phyloP scores from a whole-genome alignment of 257 asterid genomes.

The Paraleonurus japonicus region DNA sequence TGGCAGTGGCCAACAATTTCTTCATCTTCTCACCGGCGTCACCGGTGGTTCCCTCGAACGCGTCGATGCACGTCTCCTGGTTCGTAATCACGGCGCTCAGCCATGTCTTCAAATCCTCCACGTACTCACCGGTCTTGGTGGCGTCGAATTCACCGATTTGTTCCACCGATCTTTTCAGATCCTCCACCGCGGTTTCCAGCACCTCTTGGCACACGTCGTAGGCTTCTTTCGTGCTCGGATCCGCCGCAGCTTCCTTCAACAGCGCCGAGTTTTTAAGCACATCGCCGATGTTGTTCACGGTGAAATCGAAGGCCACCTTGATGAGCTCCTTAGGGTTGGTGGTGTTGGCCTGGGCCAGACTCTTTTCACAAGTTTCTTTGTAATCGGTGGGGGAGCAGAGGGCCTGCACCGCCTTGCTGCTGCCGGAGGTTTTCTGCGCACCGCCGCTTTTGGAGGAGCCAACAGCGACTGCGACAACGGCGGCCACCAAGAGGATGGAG shows the following conservation, averaged over 20 bases:
- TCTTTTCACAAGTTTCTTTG: conserved; percentile 46
- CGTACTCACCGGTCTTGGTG: conserved; percentile 21
- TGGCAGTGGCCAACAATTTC: conserved; percentile 36
- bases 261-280: conserved; percentile 40
- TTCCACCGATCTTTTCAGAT: conserved; percentile 40
- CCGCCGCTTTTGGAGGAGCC: neutral
- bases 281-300: conserved; percentile 32
- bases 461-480: conserved; percentile 26
- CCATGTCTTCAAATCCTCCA: conserved; percentile 52
- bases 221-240: conserved; percentile 51
- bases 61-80: conserved; percentile 77
- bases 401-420: conserved; percentile 39
- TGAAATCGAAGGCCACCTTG: conserved; percentile 38
- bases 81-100: conserved; percentile 59
- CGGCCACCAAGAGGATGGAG: neutral
- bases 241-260: conserved; percentile 44
- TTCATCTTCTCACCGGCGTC: conserved; percentile 69
- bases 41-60: conserved; percentile 60
- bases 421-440: neutral
- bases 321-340: conserved; percentile 57
- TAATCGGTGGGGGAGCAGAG: conserved; percentile 63
- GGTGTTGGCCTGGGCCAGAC: conserved; percentile 49
- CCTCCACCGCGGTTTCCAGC: conserved; percentile 52
- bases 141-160: conserved; percentile 32
- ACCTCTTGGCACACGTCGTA: conserved; percentile 44